A percentile compares a stretch with the other conserved stretches of the same genome.
Conservation (phyloP, 257 asterid genomes). For the Eucommia ulmoides region DNA sequence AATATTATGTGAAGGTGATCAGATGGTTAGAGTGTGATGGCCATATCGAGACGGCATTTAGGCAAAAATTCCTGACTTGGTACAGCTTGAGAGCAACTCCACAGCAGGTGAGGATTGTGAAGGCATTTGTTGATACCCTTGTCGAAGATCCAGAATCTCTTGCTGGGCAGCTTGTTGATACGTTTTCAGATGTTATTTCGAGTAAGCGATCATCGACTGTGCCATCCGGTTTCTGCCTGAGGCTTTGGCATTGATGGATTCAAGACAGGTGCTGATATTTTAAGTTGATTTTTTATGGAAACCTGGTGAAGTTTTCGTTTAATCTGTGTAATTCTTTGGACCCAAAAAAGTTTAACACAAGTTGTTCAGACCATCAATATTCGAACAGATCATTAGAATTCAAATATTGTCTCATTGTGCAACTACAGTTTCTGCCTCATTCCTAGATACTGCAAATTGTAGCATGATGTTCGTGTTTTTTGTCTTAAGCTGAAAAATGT, state of each 20-base stretch:
- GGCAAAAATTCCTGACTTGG: constrained; percentile 92
- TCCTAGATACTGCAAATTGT: too few species aligned
- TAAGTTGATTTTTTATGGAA: too few species aligned
- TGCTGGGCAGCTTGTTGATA: constrained; percentile 73
- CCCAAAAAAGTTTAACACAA: too few species aligned
- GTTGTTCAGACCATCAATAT: too few species aligned
- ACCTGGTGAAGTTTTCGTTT: too few species aligned
- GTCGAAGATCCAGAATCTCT: constrained; percentile 72
- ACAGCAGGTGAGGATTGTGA: constrained; percentile 63
- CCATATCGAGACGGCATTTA: constrained; percentile 45
- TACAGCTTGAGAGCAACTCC: constrained; percentile 74
- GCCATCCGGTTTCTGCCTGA: constrained; percentile 71
- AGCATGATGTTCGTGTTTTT: too few species aligned
- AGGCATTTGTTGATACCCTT: constrained; percentile 56
- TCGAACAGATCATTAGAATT: too few species aligned
- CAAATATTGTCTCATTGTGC: too few species aligned
- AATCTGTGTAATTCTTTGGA: too few species aligned
- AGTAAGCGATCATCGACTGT: constrained; percentile 41
- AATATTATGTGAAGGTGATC: constrained; percentile 73
- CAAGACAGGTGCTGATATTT: too few species aligned
- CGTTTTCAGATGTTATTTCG: constrained; percentile 50
- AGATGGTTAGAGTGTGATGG: constrained; percentile 81
- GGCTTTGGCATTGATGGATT: constrained; percentile 77
- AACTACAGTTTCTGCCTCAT: too few species aligned
- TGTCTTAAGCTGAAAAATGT: too few species aligned